These are phyloP conservation scores for Trichothecium roseum DNA, from an alignment of 2,329 filamentous ascomycete species.

Conservation along the genomic window DNA sequence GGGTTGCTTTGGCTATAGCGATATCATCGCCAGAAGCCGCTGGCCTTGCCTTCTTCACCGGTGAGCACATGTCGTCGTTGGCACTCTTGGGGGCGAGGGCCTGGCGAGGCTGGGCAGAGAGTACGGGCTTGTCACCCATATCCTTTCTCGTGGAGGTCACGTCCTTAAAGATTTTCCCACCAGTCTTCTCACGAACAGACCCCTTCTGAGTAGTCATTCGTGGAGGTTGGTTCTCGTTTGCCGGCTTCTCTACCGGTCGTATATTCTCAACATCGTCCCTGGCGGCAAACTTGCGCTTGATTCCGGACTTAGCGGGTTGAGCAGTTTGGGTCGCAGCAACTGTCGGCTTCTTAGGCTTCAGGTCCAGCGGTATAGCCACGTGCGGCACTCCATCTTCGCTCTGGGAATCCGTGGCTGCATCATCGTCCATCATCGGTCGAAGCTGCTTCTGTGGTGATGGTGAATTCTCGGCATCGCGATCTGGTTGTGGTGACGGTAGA, in stretches of 20 bases:
- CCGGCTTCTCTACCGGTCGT: slow-evolving; percentile 11
- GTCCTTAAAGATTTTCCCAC: slow-evolving; percentile 35
- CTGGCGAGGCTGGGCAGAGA: slow-evolving; percentile 25
- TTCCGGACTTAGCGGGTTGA: slow-evolving; percentile 9
- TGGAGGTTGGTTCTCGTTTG: slow-evolving; percentile 18
- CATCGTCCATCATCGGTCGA: not conserved
- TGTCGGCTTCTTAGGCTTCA: slow-evolving; percentile 3
- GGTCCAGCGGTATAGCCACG: not conserved
- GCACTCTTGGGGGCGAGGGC: slow-evolving; percentile 47
- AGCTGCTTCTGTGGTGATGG: slow-evolving; percentile 18
- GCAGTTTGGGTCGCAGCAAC: slow-evolving; percentile 7
- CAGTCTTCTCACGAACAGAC: slow-evolving; percentile 22
- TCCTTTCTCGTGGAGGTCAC: slow-evolving; percentile 31
- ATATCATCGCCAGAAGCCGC: slow-evolving; percentile 23
- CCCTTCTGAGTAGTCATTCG: slow-evolving; percentile 13
- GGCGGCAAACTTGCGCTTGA: slow-evolving; percentile 15
- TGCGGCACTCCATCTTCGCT: not conserved
- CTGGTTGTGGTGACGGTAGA: slow-evolving; percentile 17
- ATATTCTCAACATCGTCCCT: slow-evolving; percentile 40
- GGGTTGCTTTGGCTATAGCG: slow-evolving; percentile 26
- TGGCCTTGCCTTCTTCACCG: slow-evolving; percentile 33
- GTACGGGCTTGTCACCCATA: slow-evolving; percentile 19
- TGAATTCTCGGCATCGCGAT: slow-evolving; percentile 7
- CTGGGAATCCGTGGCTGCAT: not conserved
- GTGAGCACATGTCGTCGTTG: slow-evolving; percentile 49